Percentiles rank a stretch among this genome's conserved stretches.
Conservation (phyloP, 257 asterid species). For the Fraxinus quadrangulata region DNA sequence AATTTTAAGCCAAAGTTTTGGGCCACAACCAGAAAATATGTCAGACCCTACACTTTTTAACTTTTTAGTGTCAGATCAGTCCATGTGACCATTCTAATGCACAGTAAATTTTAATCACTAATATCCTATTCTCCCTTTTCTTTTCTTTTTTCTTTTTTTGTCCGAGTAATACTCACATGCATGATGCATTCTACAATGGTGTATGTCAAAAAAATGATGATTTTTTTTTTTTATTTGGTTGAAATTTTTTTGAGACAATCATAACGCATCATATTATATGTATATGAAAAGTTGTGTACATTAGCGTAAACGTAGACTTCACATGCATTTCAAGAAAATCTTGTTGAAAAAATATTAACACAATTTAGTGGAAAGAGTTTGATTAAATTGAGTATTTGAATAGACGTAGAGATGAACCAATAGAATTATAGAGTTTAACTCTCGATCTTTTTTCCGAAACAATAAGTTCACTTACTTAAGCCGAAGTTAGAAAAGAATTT, state of each 20-base stretch:
- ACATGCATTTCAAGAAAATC: neutral
- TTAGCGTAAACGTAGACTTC: too few relatives aligned
- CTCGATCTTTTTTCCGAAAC: too few relatives aligned
- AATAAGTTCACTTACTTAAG: too few relatives aligned
- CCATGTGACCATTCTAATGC: constrained; percentile 54
- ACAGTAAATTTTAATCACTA: neutral
- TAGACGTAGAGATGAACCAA: neutral
- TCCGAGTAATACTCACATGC: neutral
- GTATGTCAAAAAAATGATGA: too few relatives aligned
- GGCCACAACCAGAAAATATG: constrained; percentile 16
- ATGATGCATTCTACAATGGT: neutral
- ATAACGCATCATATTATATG: too few relatives aligned
- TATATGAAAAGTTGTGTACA: too few relatives aligned
- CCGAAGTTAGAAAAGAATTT: too few relatives aligned
- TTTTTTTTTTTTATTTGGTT: too few relatives aligned
- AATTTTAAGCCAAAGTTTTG: neutral
- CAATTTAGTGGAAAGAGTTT: neutral
- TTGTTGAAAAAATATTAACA: neutral
- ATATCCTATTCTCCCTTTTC: neutral
- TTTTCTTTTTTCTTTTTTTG: too few relatives aligned
- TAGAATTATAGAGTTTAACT: neutral
- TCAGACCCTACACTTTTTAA: constrained; percentile 13
- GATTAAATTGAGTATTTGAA: neutral
- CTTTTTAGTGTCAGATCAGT: constrained; percentile 45
- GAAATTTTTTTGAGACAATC: too few relatives aligned